phyloP scores from a whole-genome alignment of 106 monocot genomes.

The Dendrobium huoshanense region DNA sequence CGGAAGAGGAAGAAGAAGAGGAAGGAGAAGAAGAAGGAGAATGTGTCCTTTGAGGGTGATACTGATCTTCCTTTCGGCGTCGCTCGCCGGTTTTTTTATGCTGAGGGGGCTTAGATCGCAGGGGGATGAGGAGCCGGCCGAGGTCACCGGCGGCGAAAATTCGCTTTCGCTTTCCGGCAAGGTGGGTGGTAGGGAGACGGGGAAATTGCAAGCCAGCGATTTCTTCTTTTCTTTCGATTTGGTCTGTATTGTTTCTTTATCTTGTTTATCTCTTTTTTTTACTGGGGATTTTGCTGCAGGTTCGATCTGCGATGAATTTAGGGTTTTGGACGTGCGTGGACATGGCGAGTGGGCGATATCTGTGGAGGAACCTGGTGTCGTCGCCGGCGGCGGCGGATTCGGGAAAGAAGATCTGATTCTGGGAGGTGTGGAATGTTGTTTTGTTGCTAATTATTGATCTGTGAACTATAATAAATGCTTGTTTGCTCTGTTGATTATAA shows the following conservation, averaged over 20 bases:
- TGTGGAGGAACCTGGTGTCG: slow-evolving; percentile 64
- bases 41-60: slow-evolving; percentile 90
- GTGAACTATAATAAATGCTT: slow-evolving; percentile 2
- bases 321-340: slow-evolving; percentile 85
- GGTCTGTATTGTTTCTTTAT: too few relatives aligned
- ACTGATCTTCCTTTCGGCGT: slow-evolving; percentile 82
- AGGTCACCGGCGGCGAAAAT: not conserved
- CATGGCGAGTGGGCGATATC: slow-evolving; percentile 83
- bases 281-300: slow-evolving; percentile 11
- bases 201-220: not conserved
- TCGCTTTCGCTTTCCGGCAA: slow-evolving; percentile 23
- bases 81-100: slow-evolving; percentile 77
- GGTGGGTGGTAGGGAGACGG: slow-evolving; percentile 3
- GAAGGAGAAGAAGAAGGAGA: not conserved
- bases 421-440: not conserved
- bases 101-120: slow-evolving; percentile 40
- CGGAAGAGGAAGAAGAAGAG: slow-evolving; percentile 8
- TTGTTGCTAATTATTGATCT: not conserved
- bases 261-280: not conserved
- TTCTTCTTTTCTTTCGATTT: not conserved
- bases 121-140: slow-evolving; percentile 14
- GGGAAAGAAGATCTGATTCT: slow-evolving; percentile 17
- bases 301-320: slow-evolving; percentile 28
- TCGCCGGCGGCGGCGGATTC: slow-evolving; percentile 2
- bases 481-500: not conserved